A percentile compares a stretch with the other conserved stretches of the same genome.
Evolutionary conservation across 352 stramenopile genomes (phyloP).

Genomic region (Achlya hypogyna): DNA sequence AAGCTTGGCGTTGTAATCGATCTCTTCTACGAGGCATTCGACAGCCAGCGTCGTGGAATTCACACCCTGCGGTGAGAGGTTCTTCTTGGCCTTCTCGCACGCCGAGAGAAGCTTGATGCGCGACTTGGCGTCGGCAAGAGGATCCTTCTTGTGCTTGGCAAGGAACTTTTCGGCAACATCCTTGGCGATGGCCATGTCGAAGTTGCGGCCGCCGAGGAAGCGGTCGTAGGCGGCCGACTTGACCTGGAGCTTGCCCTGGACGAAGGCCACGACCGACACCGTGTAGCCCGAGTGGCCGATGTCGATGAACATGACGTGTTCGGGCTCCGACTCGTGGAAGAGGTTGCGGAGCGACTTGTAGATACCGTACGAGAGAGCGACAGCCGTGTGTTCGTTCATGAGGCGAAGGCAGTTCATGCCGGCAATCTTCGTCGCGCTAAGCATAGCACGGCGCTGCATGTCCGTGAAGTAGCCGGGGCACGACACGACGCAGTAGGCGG

Average conservation of each 20-base stretch:
- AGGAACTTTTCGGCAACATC: constrained; percentile 94
- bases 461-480: constrained; percentile 98
- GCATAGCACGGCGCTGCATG: constrained; percentile 91
- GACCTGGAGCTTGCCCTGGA: constrained; percentile 94
- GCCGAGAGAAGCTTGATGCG: constrained; percentile 95
- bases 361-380: constrained; percentile 92
- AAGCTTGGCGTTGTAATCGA: constrained; percentile 93
- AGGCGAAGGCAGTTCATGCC: constrained; percentile 94
- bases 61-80: constrained; percentile 94
- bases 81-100: constrained; percentile 99
- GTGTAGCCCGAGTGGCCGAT: constrained; percentile 93
- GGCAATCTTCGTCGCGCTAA: constrained; percentile 90
- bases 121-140: constrained; percentile 87
- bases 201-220: constrained; percentile 94
- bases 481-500: constrained; percentile 89
- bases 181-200: constrained; percentile 92
- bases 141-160: constrained; percentile 93
- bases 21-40: constrained; percentile 97
- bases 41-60: constrained; percentile 94
- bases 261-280: constrained; percentile 87
- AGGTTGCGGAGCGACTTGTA: constrained; percentile 93
- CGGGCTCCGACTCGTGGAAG: constrained; percentile 88
- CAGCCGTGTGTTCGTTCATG: constrained; percentile 97
- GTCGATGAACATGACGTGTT: constrained; percentile 99
- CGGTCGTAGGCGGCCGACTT: constrained; percentile 90